A percentile compares a stretch with the other conserved stretches of the same genome.
phyloP scores from a whole-genome alignment of 1,139 yeast genomes.

The Magnusiomyces paraingens region DNA sequence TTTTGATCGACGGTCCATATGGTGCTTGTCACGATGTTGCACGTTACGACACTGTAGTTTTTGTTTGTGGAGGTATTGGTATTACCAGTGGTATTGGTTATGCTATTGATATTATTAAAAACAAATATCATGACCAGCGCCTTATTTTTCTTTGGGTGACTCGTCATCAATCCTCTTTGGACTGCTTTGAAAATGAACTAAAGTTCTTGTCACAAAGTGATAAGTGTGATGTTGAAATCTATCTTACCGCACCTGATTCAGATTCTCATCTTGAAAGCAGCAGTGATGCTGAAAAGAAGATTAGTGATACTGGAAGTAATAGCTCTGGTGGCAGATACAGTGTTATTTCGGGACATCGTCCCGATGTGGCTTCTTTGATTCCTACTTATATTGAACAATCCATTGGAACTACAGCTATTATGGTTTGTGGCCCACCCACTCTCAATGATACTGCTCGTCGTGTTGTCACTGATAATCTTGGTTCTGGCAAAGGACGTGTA shows the following conservation, averaged over 20 bases:
- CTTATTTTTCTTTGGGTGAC: slow-evolving; percentile 49
- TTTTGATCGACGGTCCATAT: slow-evolving; percentile 54
- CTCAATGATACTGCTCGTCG: slow-evolving; percentile 38
- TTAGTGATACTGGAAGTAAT: too few relatives aligned
- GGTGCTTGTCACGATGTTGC: slow-evolving; percentile 44
- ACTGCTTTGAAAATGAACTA: slow-evolving; percentile 49
- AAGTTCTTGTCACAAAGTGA: slow-evolving; percentile 27
- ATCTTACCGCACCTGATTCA: slow-evolving; percentile 15
- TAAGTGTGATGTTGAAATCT: slow-evolving; percentile 37
- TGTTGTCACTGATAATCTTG: slow-evolving; percentile 25
- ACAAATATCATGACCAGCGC: slow-evolving; percentile 25
- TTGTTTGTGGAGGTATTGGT: slow-evolving; percentile 64
- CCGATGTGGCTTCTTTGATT: too few relatives aligned
- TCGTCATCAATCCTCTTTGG: slow-evolving; percentile 41
- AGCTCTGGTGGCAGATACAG: too few relatives aligned
- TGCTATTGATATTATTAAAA: slow-evolving; percentile 20
- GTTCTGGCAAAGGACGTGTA: slow-evolving; percentile 28
- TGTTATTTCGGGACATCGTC: not conserved
- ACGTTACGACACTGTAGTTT: slow-evolving; percentile 44
- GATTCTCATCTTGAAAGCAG: not conserved
- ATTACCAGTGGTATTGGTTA: slow-evolving; percentile 44
- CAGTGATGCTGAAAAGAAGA: not conserved
- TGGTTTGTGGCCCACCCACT: slow-evolving; percentile 41
- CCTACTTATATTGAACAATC: slow-evolving; percentile 10
- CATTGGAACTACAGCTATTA: slow-evolving; percentile 32